Base-by-base conservation (phyloP, 441 rosid genomes). In the Populus tomentosa region DNA sequence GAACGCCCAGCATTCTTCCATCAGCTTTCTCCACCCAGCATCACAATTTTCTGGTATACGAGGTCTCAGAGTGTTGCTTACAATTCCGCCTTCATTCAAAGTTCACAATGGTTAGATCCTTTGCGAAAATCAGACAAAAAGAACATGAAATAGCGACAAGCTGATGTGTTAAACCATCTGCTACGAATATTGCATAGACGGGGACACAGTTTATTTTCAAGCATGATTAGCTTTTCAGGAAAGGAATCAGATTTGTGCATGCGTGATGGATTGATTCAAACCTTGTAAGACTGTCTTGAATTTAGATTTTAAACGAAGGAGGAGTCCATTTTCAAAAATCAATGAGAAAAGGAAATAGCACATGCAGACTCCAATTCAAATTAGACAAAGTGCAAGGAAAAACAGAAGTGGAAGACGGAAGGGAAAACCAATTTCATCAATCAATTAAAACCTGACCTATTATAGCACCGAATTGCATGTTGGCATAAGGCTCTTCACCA, bases 401-500 rank as follows among this genome's bases (percentile, higher is more conserved):
- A 20, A 32, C 7, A 32, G 75, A 21, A 13, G 50, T 24, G 13
- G 61, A 24, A 10, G 18, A 5, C 14, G 26, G 32, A 46, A 14
- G 10, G 23, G 18, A 6, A 38, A 73, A 63, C 68, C 46, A 67
- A 0, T n/a, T 66, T 20, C 53, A 56, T 10, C 46, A 70, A 73
- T 21, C 30, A 50, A 50, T 23, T n/a, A 18, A 18, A 61, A 69
- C 72, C 79, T 70, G 85, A 93, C 98, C 98, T 20, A 95, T 95
- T 42, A 95, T 91, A 75, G 94, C 90, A 68, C 98, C 98, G 33
- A 98, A 95, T 79, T 95, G 98, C 90, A 95, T 86, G 83, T 90
- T 89, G 30, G 94, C 97, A 28, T 93, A 95, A 14, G 98, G 98
- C 80, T 95, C 98, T 83, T 90, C 92, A 6, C 96, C 90, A 0